Conservation (phyloP, 1,284 basidiomycete species). For the Agaricales sp. region DNA sequence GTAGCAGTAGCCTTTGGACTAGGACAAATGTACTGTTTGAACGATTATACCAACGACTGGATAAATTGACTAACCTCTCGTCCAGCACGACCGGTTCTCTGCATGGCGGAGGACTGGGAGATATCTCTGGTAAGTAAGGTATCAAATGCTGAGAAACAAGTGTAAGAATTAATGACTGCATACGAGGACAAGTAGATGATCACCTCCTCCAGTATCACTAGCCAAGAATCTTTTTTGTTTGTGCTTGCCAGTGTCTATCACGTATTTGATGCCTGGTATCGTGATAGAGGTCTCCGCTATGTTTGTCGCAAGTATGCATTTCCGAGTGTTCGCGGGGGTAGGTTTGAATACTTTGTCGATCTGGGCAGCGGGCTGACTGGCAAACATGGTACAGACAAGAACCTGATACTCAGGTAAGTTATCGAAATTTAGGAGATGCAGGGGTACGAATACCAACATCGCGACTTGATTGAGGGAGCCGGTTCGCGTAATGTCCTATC, state of each 20-base stretch:
- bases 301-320: constrained; percentile 91
- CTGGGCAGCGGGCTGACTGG: constrained; percentile 69
- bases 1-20: constrained; percentile 61
- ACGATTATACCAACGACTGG: neutral
- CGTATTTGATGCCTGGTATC: constrained; percentile 91
- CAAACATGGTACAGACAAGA: constrained; percentile 73
- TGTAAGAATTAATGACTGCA: constrained; percentile 3
- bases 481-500: constrained; percentile 54
- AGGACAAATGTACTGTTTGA: constrained; percentile 45
- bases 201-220: constrained; percentile 46
- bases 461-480: constrained; percentile 40
- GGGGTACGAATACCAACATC: constrained; percentile 13
- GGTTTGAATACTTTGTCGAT: constrained; percentile 74
- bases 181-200: constrained; percentile 26
- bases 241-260: constrained; percentile 91
- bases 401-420: constrained; percentile 34
- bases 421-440: constrained; percentile 2
- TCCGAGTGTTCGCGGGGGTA: constrained; percentile 64
- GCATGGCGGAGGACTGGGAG: constrained; percentile 83
- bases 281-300: constrained; percentile 99
- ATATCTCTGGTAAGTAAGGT: constrained; percentile 79
- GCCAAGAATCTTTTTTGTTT: constrained; percentile 90
- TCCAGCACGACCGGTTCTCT: constrained; percentile 84
- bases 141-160: constrained; percentile 59
- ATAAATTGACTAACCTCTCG: constrained; percentile 53